These are phyloP conservation scores for Euphrasia arctica DNA, from an alignment of 305 asterid genomes.

Conservation along the genomic window DNA sequence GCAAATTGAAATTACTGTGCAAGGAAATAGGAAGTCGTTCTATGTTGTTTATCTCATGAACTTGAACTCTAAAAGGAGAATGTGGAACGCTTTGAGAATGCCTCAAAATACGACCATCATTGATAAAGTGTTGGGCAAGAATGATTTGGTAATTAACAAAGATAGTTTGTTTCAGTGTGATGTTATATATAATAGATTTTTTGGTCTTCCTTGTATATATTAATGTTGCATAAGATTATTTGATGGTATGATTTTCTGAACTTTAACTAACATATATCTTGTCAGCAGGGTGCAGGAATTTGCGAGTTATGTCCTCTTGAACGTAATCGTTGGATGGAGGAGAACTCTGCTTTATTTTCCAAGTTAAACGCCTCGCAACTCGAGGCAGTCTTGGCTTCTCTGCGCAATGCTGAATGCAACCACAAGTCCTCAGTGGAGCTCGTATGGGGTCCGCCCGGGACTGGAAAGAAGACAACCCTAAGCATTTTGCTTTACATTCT, in stretches of 20 bases:
- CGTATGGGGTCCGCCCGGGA: slow-evolving; percentile 84
- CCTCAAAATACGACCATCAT: slow-evolving; percentile 39
- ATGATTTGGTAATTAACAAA: not conserved
- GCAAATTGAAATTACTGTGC: slow-evolving; percentile 19
- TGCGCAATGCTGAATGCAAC: slow-evolving; percentile 34
- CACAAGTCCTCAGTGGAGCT: slow-evolving; percentile 50
- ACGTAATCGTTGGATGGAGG: not conserved
- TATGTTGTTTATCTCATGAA: slow-evolving; percentile 46
- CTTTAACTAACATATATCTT: not conserved
- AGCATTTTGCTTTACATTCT: slow-evolving; percentile 48
- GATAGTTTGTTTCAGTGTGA: not conserved
- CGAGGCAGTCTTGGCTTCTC: slow-evolving; percentile 38
- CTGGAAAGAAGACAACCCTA: slow-evolving; percentile 61
- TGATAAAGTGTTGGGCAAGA: slow-evolving; percentile 18
- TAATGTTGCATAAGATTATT: too few species aligned
- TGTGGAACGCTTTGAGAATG: slow-evolving; percentile 50
- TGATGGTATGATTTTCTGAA: not conserved
- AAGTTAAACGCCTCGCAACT: slow-evolving; percentile 52
- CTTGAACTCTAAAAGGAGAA: slow-evolving; percentile 38
- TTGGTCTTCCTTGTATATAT: too few species aligned
- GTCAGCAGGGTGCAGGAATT: not conserved
- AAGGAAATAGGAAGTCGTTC: slow-evolving; percentile 17
- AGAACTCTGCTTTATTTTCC: slow-evolving; percentile 17
- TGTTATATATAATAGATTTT: not conserved
- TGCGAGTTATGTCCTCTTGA: not conserved